Base-by-base conservation (phyloP, 106 monocot species). In the Phalaenopsis equestris region DNA sequence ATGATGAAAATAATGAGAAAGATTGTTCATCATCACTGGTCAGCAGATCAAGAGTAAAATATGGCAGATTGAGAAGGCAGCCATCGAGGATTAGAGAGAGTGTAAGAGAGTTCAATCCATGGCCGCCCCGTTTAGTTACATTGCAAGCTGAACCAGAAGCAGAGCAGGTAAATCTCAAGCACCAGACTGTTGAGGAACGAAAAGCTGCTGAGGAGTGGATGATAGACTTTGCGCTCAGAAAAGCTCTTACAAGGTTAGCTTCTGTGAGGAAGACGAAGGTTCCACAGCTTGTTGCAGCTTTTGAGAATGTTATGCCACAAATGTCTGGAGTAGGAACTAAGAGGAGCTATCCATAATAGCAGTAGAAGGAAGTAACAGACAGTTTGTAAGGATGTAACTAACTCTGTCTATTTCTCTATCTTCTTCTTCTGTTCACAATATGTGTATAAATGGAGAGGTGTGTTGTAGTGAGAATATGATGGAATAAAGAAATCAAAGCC, bases 141-240 rank as follows among this genome's bases (percentile, higher is more conserved):
- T 9, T 70, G 37, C 81, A 89, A 77, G 81, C 84, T 9, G 85
- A 89, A 16, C 85, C 83, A 7, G 84, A 86, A 57, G 78, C 80
- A 75, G 91, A 94, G 57, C 85, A 80, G 86, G 86, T 94, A 24
- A 82, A 86, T 75, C 91, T 94, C 82, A 88, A 79, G 82, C 90
- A 91, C 72, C 88, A 87, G 78, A 67, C 42, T 55, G 84, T 82
- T 79, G 86, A 85, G 24, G 91, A 90, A 21, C 90, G 88, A 72
- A 94, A 85, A 80, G 85, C 82, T 70, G 77, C 88, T 2, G 91
- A 94, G 84, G 91, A 85, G 74, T 94, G 91, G 91, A 91, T 91
- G 91, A 61, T 91, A 47, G 91, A 94, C 48, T 76, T 83, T 56
- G 88, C 89, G 6, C 88, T 94, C 48, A 84, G 75, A 78, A 79